phyloP scores from a whole-genome alignment of 495 filamentous ascomycete genomes.

The Opeltia flavorubescens region DNA sequence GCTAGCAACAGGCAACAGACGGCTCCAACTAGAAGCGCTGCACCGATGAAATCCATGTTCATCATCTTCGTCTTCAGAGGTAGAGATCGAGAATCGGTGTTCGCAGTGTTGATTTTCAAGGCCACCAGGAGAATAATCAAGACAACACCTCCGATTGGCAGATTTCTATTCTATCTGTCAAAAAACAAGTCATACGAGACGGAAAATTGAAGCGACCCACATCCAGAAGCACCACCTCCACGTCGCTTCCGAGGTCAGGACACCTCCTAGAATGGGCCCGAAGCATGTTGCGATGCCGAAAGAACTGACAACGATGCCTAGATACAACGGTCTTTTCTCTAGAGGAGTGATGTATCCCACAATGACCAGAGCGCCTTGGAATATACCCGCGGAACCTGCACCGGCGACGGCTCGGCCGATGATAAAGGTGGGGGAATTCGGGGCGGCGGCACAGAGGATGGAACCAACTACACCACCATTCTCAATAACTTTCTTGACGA shows the following conservation, averaged over 20 bases:
- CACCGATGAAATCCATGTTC: constrained; percentile 23
- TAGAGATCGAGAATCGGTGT: neutral
- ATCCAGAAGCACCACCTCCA: constrained; percentile 21
- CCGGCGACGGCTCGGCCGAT: constrained; percentile 71
- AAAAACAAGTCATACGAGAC: no score
- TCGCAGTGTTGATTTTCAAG: neutral
- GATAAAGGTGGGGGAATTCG: constrained; percentile 56
- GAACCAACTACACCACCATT: constrained; percentile 19
- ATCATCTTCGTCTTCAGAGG: neutral
- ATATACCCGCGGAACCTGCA: constrained; percentile 62
- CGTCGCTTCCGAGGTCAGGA: neutral
- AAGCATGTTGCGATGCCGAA: neutral
- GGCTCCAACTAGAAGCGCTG: constrained; percentile 33
- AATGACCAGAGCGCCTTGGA: constrained; percentile 65
- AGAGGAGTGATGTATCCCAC: constrained; percentile 58
- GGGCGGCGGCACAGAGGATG: constrained; percentile 53
- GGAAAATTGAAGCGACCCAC: constrained; percentile 59
- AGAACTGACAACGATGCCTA: constrained; percentile 36
- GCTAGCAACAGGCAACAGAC: constrained; percentile 44
- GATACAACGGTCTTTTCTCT: constrained; percentile 51
- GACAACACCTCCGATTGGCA: neutral
- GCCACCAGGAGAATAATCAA: neutral
- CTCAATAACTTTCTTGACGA: no score
- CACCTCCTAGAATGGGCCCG: constrained; percentile 35
- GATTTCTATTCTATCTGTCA: no score